Percentiles rank a stretch among this genome's conserved stretches.
Conservation (phyloP, 1,139 yeast species). For the Sugiyamaella neomexicana region DNA sequence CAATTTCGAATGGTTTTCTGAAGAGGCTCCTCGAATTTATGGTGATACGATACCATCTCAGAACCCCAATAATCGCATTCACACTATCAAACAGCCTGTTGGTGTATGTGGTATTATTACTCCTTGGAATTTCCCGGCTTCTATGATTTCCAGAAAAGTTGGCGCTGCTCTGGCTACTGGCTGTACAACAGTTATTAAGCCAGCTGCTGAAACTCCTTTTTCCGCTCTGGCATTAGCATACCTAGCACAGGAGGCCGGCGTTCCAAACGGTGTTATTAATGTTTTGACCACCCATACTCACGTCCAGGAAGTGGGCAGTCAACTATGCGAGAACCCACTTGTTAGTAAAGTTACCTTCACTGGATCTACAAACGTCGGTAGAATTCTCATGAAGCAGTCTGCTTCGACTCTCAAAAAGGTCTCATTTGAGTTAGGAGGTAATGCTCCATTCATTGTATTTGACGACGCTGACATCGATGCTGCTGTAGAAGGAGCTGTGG, state of each 20-base stretch:
- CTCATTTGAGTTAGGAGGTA: constrained; percentile 89
- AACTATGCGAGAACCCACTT: constrained; percentile 64
- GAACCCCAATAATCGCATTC: constrained; percentile 56
- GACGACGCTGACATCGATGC: constrained; percentile 76
- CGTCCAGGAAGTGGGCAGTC: constrained; percentile 58
- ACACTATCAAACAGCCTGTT: constrained; percentile 73
- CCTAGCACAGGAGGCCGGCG: constrained; percentile 74
- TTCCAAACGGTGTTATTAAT: constrained; percentile 83
- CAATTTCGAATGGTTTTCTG: constrained; percentile 84
- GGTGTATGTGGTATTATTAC: constrained; percentile 91
- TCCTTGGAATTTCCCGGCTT: constrained; percentile 96
- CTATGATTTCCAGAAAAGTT: constrained; percentile 89
- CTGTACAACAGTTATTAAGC: constrained; percentile 85
- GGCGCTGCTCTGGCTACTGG: constrained; percentile 95
- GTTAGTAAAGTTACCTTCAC: constrained; percentile 84
- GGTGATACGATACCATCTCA: constrained; percentile 74
- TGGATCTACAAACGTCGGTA: constrained; percentile 85
- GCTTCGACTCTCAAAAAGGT: constrained; percentile 77
- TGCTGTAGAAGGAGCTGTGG: constrained; percentile 72
- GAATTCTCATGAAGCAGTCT: constrained; percentile 73
- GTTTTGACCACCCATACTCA: constrained; percentile 59
- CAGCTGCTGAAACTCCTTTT: constrained; percentile 87
- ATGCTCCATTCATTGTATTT: constrained; percentile 88
- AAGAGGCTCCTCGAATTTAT: constrained; percentile 75
- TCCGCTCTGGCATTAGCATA: constrained; percentile 80